Evolutionary conservation across 495 filamentous ascomycete genomes (phyloP), one percentile per base, ranked within the genome.

Genomic region (Podospora pseudopauciseta): DNA sequence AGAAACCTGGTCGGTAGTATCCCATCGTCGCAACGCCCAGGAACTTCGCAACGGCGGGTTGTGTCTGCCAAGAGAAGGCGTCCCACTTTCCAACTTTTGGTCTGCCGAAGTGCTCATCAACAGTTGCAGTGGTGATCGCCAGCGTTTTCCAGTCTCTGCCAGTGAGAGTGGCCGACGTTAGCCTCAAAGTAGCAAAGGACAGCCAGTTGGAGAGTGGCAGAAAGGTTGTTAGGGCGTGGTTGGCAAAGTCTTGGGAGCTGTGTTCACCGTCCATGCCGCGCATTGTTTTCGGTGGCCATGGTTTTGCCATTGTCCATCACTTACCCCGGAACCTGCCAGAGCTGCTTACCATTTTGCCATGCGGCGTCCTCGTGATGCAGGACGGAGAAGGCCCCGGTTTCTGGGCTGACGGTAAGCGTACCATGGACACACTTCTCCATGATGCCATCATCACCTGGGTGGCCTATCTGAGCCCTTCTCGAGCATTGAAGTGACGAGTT

Each of bases 371-470:
- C 59, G 53, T 64, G 68, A 66, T 53, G 34, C 68, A 63, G 56
- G 65, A 61, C 30, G 56, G 27, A 27, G 32, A 30, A 67, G 9
- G 32, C 61, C n/a, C 61, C 18, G 32, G 30, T 20, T 39, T 65
- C 65, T 70, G 65, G 68, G 65, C 65, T 65, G 65, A 67, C 65
- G 62, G 27, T 59, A 62, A 61, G 63, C 63, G 44, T 58, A 55
- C 39, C 67, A 56, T 62, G 23, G 23, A 32, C 23, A 55, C 59
- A 32, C 32, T 28, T 28, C 56, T 23, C 19, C 56, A 61, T 61
- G 59, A 61, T 61, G 59, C 59, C 59, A 61, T 61, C 16, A 32
- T 28, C 30, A 49, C 32, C 26, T 7, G 16, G 7, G 56, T 58
- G 19, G n/a, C 30, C 19, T 30, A 23, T 60, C 58, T 60, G 13